Conservation (phyloP, 768 basidiomycete species). For the Hygrophoropsis aurantiaca region DNA sequence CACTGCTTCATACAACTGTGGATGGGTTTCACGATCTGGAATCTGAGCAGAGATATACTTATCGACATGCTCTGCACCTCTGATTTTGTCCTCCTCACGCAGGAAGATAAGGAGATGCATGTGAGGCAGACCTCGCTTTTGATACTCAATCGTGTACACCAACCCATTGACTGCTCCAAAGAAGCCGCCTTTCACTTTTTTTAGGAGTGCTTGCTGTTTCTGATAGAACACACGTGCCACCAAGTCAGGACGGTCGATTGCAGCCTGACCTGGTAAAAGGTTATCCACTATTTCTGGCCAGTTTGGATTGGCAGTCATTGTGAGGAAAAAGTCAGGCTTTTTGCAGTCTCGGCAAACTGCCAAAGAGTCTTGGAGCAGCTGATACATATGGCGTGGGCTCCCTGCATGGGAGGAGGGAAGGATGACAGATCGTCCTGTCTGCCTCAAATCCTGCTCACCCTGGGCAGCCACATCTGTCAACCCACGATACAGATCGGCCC, state of each 20-base stretch:
- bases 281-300: conserved; percentile 46
- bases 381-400: conserved; percentile 42
- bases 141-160: conserved; percentile 57
- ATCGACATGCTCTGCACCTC: conserved; percentile 38
- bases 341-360: conserved; percentile 38
- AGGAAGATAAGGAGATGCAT: conserved; percentile 52
- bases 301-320: conserved; percentile 50
- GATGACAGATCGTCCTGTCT: conserved; percentile 33
- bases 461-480: conserved; percentile 27
- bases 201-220: conserved; percentile 37
- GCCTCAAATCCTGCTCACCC: conserved; percentile 22
- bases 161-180: conserved; percentile 43
- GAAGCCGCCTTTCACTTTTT: conserved; percentile 37
- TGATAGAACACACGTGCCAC: conserved; percentile 44
- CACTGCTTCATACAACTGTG: conserved; percentile 40
- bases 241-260: conserved; percentile 47
- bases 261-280: conserved; percentile 37
- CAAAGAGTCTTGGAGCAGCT: conserved; percentile 45
- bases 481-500: conserved; percentile 35
- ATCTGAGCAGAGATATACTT: conserved; percentile 38
- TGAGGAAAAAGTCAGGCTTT: conserved; percentile 48
- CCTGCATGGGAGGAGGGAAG: conserved; percentile 45
- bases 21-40: conserved; percentile 40
- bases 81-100: conserved; percentile 28
- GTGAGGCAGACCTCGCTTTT: conserved; percentile 57